A percentile compares a stretch with the other conserved stretches of the same genome.
Conservation (phyloP, 2,329 filamentous ascomycete genomes). For the Mariannaea sp. region DNA sequence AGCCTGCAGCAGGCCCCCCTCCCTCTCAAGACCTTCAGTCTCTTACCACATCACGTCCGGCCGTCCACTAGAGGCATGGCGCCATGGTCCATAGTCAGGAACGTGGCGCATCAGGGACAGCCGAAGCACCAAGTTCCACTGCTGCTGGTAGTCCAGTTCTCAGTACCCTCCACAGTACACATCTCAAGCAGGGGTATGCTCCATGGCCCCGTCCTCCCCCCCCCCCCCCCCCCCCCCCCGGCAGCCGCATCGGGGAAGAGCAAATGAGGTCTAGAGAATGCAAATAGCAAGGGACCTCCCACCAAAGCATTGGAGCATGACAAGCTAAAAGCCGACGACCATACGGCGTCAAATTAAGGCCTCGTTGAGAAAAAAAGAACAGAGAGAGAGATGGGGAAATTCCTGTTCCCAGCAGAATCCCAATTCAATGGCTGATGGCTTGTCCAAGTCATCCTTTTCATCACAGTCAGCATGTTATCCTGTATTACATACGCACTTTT, state of each 20-base stretch:
- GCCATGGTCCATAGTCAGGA: slow-evolving; percentile 26
- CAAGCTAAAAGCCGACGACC: too few relatives aligned
- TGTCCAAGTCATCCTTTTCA: slow-evolving; percentile 11
- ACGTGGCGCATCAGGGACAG: slow-evolving; percentile 34
- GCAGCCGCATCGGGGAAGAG: too few relatives aligned
- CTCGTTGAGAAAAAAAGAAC: neutral
- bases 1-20: too few relatives aligned
- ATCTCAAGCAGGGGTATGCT: too few relatives aligned
- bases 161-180: too few relatives aligned
- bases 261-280: too few relatives aligned
- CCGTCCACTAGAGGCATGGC: slow-evolving; percentile 30
- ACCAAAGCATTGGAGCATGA: too few relatives aligned
- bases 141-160: neutral
- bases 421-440: neutral
- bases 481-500: neutral
- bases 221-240: too few relatives aligned
- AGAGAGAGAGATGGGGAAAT: neutral
- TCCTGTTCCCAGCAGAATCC: neutral
- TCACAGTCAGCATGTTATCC: slow-evolving; percentile 1
- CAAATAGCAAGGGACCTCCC: too few relatives aligned
- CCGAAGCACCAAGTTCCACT: slow-evolving; percentile 9
- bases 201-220: too few relatives aligned
- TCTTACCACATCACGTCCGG: neutral
- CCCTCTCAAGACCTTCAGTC: too few relatives aligned
- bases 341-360: too few relatives aligned